Percentiles rank a stretch among this genome's conserved stretches.
Conservation (phyloP, 2,329 filamentous ascomycete species). For the Penicillium sp. region DNA sequence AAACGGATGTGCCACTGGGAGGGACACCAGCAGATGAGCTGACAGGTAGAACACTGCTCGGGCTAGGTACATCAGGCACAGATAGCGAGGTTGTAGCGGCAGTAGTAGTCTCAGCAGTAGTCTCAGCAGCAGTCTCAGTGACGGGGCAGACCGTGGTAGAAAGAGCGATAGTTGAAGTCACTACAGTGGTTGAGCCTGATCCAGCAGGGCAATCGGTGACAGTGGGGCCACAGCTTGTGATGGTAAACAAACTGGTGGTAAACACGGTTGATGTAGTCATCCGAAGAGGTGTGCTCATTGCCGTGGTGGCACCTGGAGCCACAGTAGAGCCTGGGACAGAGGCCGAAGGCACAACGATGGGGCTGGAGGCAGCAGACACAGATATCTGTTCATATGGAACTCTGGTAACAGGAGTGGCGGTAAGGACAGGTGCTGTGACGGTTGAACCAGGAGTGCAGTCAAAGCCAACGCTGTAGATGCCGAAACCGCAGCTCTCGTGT, state of each 20-base stretch:
- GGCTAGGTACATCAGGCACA: neutral
- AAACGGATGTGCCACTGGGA: neutral
- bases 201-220: slow-evolving; percentile 51
- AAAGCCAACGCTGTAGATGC: slow-evolving; percentile 40
- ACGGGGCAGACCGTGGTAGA: slow-evolving; percentile 60
- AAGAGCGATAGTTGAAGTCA: slow-evolving; percentile 55
- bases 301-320: slow-evolving; percentile 7
- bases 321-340: slow-evolving; percentile 1
- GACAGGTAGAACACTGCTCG: neutral
- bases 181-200: slow-evolving; percentile 43
- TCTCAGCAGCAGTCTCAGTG: slow-evolving; percentile 24
- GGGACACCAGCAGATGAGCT: neutral
- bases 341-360: slow-evolving; percentile 15
- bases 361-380: slow-evolving; percentile 21
- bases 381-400: slow-evolving; percentile 11
- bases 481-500: slow-evolving; percentile 64
- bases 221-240: slow-evolving; percentile 40
- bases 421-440: neutral
- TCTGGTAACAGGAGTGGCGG: slow-evolving; percentile 4
- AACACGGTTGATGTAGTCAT: slow-evolving; percentile 39
- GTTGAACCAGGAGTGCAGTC: slow-evolving; percentile 25
- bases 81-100: neutral
- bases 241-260: slow-evolving; percentile 35
- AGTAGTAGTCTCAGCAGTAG: slow-evolving; percentile 18
- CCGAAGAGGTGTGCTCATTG: slow-evolving; percentile 15